Base-by-base conservation (phyloP, 2,329 filamentous ascomycete genomes). In the Colletotrichum eremochloae region DNA sequence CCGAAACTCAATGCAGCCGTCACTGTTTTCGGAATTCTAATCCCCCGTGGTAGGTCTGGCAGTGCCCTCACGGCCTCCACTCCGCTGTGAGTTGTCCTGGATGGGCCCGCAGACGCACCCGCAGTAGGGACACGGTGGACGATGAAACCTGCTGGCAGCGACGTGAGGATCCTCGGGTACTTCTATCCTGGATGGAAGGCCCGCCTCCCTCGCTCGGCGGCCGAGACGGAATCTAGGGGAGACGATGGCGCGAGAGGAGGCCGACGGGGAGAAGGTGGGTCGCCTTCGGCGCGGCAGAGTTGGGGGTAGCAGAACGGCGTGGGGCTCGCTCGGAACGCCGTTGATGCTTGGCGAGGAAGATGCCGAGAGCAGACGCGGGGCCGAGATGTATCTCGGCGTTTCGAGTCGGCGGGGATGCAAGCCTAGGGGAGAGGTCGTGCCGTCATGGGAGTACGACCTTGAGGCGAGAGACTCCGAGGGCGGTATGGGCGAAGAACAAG, bases 41-140 rank as follows among this genome's bases (percentile, higher is more conserved):
- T 11, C 44, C 5, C 5, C 15, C 15, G 3, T 52, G 58, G 15
- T 68, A 63, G 15, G 42, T 58, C 52, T 57, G 8, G 12, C 58
- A 68, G 40, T 11, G 31, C 11, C 50, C 44, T 12, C 38, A 48
- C n/a, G 63, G 6, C 36, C 18, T n/a, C 44, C 40, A 14, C 3
- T 50, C 52, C 29, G 14, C 50, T 18, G 42, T 44, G n/a, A 63
- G 24, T 29, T 57, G 15, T 3, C 31, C 42, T 6, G 50, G 50
- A n/a, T 63, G 18, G 15, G 38, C 7, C 36, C 31, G 36, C 65
- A 68, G n/a, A n/a, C 48, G 36, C 68, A 68, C 5, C 31, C 65
- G 8, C 33, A 11, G 31, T 52, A 68, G 1, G 33, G 40, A n/a
- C 56, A 63, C 1, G 46, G 68, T 20, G 29, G 50, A 12, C 5